Evolutionary conservation across 345 rosid species (phyloP), one percentile per base, ranked within the genome.

Genomic region (Noccaea caerulescens): DNA sequence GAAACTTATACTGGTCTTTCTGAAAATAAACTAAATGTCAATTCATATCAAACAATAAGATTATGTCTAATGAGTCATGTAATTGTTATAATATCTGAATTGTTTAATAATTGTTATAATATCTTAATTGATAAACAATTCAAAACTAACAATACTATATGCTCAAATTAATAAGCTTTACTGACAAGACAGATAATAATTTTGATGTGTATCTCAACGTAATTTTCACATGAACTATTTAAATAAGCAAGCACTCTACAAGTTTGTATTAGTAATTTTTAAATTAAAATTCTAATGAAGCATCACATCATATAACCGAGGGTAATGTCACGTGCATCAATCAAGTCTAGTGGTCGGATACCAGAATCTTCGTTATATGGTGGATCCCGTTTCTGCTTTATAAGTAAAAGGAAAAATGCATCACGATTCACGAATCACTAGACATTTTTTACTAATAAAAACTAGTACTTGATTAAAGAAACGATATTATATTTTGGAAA

Each of bases 281-380:
- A 47, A 67, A 30, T 7, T 56, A 33, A 45, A 50, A 1, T n/a
- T 20, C 5, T 10, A 10, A 7, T 25, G 6, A 39, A 41, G 53
- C 36, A 6, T 60, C 50, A 54, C 43, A 52, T 27, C 16, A 53
- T 14, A 52, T 34, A 69, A 25, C 45, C 30, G 30, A 57, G 66
- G 71, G 3, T 27, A 3, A 16, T 43, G 38, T 58, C 78, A 74
- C 68, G 68, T 74, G 78, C 62, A 20, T 60, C 23, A 42, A 60
- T 75, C 78, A 75, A 73, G 78, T 60, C 20, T n/a, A 58, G 42
- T 43, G 73, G 69, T 59, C 14, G 57, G 27, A 14, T 53, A 56
- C 63, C 60, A 34, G 73, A 67, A 67, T 59, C 77, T 66, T 66
- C 77, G 32, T 66, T 44, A 34, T 8, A 10, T 58, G 67, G 72